A percentile compares a stretch with the other conserved stretches of the same genome.
phyloP scores from a whole-genome alignment of 2,329 filamentous ascomycete genomes.

The Lasiodiplodia theobromae region DNA sequence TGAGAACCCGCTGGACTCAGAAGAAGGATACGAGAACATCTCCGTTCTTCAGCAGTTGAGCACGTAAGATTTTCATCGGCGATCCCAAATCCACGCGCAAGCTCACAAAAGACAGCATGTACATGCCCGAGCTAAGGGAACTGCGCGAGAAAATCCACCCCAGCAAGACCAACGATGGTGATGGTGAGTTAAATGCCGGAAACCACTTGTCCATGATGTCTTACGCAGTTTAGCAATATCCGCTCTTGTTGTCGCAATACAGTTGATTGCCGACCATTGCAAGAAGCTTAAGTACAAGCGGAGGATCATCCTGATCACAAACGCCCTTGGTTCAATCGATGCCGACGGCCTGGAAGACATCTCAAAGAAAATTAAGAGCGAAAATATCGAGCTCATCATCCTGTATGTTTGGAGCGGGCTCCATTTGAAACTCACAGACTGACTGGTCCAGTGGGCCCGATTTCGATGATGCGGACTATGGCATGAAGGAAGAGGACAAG shows the following conservation, averaged over 20 bases:
- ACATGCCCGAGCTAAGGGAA: slow-evolving; percentile 73
- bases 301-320: slow-evolving; percentile 80
- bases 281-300: slow-evolving; percentile 63
- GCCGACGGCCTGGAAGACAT: slow-evolving; percentile 75
- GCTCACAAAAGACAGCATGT: slow-evolving; percentile 50
- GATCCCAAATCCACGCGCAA: background rate
- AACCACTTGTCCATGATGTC: background rate
- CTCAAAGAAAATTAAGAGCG: slow-evolving; percentile 73
- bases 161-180: slow-evolving; percentile 73
- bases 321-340: slow-evolving; percentile 77
- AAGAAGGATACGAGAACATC: slow-evolving; percentile 82
- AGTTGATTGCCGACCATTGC: slow-evolving; percentile 82
- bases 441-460: slow-evolving; percentile 73
- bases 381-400: slow-evolving; percentile 78
- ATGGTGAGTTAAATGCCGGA: slow-evolving; percentile 60
- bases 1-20: slow-evolving; percentile 68
- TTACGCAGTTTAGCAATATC: slow-evolving; percentile 66
- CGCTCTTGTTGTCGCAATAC: slow-evolving; percentile 81
- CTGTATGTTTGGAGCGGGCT: slow-evolving; percentile 64
- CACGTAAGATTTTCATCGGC: slow-evolving; percentile 60
- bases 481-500: slow-evolving; percentile 78
- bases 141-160: slow-evolving; percentile 71
- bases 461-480: slow-evolving; percentile 89
- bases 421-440: slow-evolving; percentile 30
- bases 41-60: slow-evolving; percentile 69